Percentiles rank a stretch among this genome's conserved stretches.
These are phyloP conservation scores for Plasmodium inui DNA, from an alignment of 169 alveolate species.

Conservation along the genomic window DNA sequence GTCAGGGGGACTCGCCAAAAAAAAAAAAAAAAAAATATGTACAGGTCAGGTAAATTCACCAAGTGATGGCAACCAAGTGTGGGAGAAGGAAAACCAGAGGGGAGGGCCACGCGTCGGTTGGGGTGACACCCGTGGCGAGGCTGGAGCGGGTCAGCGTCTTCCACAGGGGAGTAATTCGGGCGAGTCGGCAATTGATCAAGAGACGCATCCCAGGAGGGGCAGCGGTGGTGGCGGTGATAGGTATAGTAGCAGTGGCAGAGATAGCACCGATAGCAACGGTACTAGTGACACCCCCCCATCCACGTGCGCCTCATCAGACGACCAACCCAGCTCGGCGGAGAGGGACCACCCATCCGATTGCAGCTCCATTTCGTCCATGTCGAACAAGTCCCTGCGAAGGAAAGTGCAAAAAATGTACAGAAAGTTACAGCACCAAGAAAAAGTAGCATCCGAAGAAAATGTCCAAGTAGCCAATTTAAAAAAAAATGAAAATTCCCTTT, in stretches of 20 bases:
- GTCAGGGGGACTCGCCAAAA: not conserved
- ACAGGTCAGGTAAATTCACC: slow-evolving; percentile 6
- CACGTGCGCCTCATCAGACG: not conserved
- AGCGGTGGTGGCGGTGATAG: not conserved
- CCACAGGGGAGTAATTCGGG: too few species aligned
- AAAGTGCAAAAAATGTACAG: not conserved
- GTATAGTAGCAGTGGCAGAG: too few species aligned
- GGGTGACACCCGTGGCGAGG: not conserved
- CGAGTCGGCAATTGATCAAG: too few species aligned
- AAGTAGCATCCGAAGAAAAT: not conserved
- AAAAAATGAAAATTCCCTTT: slow-evolving; percentile 27
- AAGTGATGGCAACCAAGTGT: not conserved
- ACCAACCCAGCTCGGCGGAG: not conserved
- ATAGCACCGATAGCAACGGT: not conserved
- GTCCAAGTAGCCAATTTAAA: slow-evolving; percentile 28
- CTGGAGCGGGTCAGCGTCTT: not conserved
- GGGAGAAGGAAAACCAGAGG: not conserved
- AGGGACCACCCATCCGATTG: not conserved
- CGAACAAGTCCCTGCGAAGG: slow-evolving; percentile 44
- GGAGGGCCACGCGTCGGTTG: not conserved
- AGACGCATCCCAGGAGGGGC: not conserved
- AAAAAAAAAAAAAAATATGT: slow-evolving; percentile 14
- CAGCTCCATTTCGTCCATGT: slow-evolving; percentile 45
- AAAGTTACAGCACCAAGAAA: slow-evolving; percentile 28
- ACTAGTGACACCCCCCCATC: not conserved